Percentiles rank a stretch among this genome's conserved stretches.
phyloP scores from a whole-genome alignment of 2,329 filamentous ascomycete genomes.

The Fusarium sp. region DNA sequence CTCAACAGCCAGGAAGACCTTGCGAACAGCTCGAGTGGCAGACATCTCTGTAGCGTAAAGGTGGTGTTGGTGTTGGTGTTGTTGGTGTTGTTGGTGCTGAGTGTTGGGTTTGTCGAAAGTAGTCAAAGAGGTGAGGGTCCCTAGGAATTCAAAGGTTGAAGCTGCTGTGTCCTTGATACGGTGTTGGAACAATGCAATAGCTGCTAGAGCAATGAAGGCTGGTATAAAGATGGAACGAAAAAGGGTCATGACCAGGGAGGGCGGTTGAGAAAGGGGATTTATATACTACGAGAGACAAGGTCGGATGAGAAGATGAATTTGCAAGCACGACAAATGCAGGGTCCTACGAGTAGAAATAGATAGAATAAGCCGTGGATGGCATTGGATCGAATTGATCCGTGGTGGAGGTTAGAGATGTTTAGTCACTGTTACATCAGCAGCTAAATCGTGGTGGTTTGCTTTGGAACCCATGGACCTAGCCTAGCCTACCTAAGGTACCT shows the following conservation, averaged over 20 bases:
- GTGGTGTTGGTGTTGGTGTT: constrained; percentile 38
- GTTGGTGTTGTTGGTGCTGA: constrained; percentile 30
- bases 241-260: constrained; percentile 44
- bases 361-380: constrained; percentile 14
- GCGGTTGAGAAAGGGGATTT: constrained; percentile 23
- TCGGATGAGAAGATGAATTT: constrained; percentile 24
- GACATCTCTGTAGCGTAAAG: constrained; percentile 65
- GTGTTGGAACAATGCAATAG: constrained; percentile 41
- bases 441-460: constrained; percentile 4
- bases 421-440: constrained; percentile 44
- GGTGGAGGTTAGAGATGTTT: constrained; percentile 28
- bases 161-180: constrained; percentile 34
- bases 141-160: constrained; percentile 28
- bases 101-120: background rate
- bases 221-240: constrained; percentile 42
- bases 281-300: constrained; percentile 29
- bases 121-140: constrained; percentile 6
- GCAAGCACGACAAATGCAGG: constrained; percentile 29
- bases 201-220: constrained; percentile 43
- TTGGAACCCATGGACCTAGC: background rate
- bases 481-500: no score
- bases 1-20: constrained; percentile 84
- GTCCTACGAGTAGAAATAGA: constrained; percentile 27
- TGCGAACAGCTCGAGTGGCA: constrained; percentile 77
- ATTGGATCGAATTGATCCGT: constrained; percentile 16